Evolutionary conservation across 1,139 yeast species (phyloP), one percentile per base, ranked within the genome.

Genomic region (Trichomonascaceae sp.): DNA sequence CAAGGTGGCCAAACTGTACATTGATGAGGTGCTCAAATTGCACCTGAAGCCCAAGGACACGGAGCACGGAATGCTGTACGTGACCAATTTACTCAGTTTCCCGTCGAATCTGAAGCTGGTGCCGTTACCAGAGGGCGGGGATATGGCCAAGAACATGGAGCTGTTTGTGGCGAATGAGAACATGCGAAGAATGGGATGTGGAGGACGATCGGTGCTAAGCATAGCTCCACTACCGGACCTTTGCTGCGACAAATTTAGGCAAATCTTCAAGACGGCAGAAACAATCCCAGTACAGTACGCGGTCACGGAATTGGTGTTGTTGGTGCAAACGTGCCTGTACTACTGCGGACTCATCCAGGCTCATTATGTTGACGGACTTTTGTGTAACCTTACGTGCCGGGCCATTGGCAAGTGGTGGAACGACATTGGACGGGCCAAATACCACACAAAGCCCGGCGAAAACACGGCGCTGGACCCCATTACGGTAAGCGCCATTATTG

Each of bases 371-470:
- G 96, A 87, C 56, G 97, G 97, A 0, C 59, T 87, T 15, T 59
- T 84, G 4, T 89, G 97, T 52, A 71, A 72, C 38, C 68, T 70
- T 39, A 87, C 97, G 0, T 77, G 76, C 41, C 67, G 61, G 26
- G 93, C 93, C 0, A 68, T 84, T 15, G 49, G 57, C 3, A 65
- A 67, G 36, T 89, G 97, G 97, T 87, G 97, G 96, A 67, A 65
- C 30, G 55, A 72, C 30, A 71, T 79, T 43, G 94, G 94, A 0
- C 60, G 69, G 22, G 67, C 71, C 8, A 77, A 76, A 46, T 75
- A 65, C 37, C 54, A 69, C 52, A 20, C 23, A 6, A 20, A 11
- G 9, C 6, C 9, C 11, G 23, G 23, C 23, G 23, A 11, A 8
- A 11, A 11, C 6, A 11, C 6, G 23, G 56, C 67, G 0, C 52